These are phyloP conservation scores for Ceratobasidium sp. DNA, from an alignment of 1,284 basidiomycete genomes.

Conservation along the genomic window DNA sequence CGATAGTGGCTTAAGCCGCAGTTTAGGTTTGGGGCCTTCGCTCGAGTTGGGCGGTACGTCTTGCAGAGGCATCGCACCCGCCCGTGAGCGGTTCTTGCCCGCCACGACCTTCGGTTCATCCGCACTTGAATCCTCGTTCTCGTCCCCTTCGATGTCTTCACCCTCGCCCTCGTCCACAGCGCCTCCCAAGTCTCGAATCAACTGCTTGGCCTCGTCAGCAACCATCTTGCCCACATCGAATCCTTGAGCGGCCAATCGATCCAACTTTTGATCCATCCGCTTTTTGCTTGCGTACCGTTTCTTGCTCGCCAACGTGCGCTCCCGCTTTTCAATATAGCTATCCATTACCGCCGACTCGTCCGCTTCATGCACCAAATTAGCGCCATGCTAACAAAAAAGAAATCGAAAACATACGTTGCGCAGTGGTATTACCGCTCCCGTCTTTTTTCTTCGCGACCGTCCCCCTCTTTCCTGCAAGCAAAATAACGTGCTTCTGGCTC, in stretches of 20 bases:
- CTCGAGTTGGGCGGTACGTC: slow-evolving; percentile 34
- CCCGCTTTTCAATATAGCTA: slow-evolving; percentile 38
- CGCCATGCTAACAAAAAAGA: background rate
- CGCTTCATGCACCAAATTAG: background rate
- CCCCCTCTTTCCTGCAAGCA: slow-evolving; percentile 37
- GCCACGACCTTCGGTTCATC: background rate
- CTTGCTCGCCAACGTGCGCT: slow-evolving; percentile 38
- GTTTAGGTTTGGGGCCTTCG: slow-evolving; percentile 20
- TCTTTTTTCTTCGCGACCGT: slow-evolving; percentile 38
- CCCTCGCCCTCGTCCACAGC: slow-evolving; percentile 4
- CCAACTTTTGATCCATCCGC: slow-evolving; percentile 34
- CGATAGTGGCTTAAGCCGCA: slow-evolving; percentile 33
- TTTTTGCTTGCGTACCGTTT: slow-evolving; percentile 39
- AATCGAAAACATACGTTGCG: slow-evolving; percentile 8
- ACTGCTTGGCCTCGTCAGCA: slow-evolving; percentile 25
- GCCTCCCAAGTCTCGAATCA: slow-evolving; percentile 17
- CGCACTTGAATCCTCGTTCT: background rate
- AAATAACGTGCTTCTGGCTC: slow-evolving; percentile 44
- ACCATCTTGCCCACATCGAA: slow-evolving; percentile 34
- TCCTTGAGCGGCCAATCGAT: slow-evolving; percentile 31
- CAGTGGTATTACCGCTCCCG: background rate
- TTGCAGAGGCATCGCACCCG: slow-evolving; percentile 22
- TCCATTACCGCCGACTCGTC: slow-evolving; percentile 35
- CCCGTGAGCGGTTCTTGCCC: slow-evolving; percentile 9
- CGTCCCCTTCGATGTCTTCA: slow-evolving; percentile 6